phyloP scores from a whole-genome alignment of 352 stramenopile genomes.

The Phytopythium mirpurense region DNA sequence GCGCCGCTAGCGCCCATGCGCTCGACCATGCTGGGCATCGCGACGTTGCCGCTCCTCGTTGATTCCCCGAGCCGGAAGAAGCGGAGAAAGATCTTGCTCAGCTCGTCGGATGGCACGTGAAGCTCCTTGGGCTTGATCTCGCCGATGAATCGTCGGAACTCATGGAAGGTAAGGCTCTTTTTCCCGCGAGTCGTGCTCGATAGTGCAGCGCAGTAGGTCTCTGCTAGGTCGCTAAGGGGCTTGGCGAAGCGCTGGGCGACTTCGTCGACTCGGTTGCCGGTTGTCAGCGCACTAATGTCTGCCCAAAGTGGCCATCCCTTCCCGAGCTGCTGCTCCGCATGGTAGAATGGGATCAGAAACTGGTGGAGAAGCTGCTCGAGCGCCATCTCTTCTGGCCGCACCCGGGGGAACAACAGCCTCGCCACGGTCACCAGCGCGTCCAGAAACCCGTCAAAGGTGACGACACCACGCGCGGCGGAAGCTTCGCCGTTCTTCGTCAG shows the following conservation, averaged over 20 bases:
- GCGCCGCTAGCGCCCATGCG: background rate
- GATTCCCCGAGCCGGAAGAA: constrained; percentile 31
- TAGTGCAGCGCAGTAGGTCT: background rate
- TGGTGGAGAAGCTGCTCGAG: constrained; percentile 32
- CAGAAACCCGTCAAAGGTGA: constrained; percentile 53
- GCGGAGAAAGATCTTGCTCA: constrained; percentile 56
- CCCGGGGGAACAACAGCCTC: constrained; percentile 29
- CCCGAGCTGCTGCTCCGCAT: constrained; percentile 17
- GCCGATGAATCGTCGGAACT: constrained; percentile 45
- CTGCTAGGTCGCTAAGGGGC: constrained; percentile 31
- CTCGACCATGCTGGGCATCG: background rate
- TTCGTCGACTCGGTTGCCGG: constrained; percentile 14
- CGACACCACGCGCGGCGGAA: constrained; percentile 7
- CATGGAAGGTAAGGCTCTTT: constrained; percentile 29
- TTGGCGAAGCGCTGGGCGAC: constrained; percentile 42
- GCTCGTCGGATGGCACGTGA: constrained; percentile 29
- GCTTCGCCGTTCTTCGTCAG: constrained; percentile 10
- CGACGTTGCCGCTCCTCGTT: background rate
- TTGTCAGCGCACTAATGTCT: constrained; percentile 31
- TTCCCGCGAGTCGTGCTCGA: background rate
- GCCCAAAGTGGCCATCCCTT: constrained; percentile 21
- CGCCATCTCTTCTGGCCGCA: constrained; percentile 22
- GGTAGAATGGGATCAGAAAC: constrained; percentile 35
- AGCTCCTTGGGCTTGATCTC: constrained; percentile 42
- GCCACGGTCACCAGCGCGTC: constrained; percentile 53